Evolutionary conservation across 768 basidiomycete species (phyloP), one percentile per base, ranked within the genome.

Genomic region (Chiua virens): DNA sequence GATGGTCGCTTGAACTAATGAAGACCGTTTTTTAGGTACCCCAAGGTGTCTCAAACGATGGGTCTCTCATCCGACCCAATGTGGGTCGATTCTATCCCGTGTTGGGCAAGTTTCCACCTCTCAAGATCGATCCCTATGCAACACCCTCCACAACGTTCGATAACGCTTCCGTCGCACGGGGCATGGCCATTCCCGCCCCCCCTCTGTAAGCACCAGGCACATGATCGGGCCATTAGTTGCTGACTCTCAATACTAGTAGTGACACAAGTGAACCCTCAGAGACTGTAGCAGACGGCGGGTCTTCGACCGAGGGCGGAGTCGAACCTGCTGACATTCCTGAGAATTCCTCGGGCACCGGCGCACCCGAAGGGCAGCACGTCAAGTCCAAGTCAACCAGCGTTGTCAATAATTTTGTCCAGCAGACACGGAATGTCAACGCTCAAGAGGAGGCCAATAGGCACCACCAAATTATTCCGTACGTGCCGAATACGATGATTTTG

Each of bases 71-170:
- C n/a, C n/a, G n/a, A n/a, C n/a, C n/a, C n/a, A n/a, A n/a, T n/a
- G n/a, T n/a, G n/a, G n/a, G n/a, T n/a, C n/a, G n/a, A n/a, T n/a
- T n/a, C n/a, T n/a, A n/a, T n/a, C n/a, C n/a, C n/a, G n/a, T n/a
- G n/a, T n/a, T n/a, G n/a, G n/a, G n/a, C n/a, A n/a, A 1, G 57
- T 59, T 15, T 55, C 57, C 5, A 43, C 36, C n/a, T 41, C 48
- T 13, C 36, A 49, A 49, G 42, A 63, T 59, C 57, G 47, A 32
- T 14, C 50, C 48, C n/a, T 30, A 14, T 38, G 40, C n/a, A 30
- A 17, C 35, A 22, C 22, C 60, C 28, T 47, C 45, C 25, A 46
- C 44, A 8, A 41, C 49, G 18, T 40, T 61, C 36, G 10, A 56
- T 4, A 23, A 37, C 7, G 35, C 42, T 30, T 27, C 49, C 18